These are phyloP conservation scores for Rauvolfia tetraphylla DNA, from an alignment of 257 asterid genomes.

Conservation along the genomic window DNA sequence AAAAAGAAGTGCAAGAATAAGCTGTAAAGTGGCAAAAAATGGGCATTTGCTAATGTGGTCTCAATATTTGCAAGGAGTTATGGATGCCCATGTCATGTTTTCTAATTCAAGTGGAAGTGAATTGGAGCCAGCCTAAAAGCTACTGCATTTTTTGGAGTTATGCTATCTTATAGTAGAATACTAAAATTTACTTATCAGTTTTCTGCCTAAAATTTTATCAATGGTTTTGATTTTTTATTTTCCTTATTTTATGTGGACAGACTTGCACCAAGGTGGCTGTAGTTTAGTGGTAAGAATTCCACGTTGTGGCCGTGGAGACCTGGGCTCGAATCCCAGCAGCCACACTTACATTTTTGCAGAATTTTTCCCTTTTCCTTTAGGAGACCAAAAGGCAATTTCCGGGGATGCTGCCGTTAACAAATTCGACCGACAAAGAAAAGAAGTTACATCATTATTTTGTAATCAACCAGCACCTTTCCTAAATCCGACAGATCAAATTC, in stretches of 20 bases:
- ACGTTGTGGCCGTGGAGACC: conserved; percentile 99
- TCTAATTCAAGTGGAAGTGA: background rate
- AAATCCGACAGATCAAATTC: background rate
- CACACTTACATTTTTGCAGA: conserved; percentile 43
- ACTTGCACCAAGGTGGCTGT: conserved; percentile 47
- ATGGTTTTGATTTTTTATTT: no score
- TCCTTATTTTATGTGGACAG: no score
- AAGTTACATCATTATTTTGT: no score
- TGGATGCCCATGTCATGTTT: background rate
- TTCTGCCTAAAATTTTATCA: no score
- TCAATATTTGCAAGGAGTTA: background rate
- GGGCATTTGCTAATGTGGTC: background rate
- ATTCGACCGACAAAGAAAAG: no score
- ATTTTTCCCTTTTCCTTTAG: no score
- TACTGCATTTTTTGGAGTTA: no score
- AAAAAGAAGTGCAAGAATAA: conserved; percentile 2
- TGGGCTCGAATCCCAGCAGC: conserved; percentile 99
- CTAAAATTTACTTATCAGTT: no score
- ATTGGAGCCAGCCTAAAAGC: background rate
- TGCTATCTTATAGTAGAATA: no score
- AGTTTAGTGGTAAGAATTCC: conserved; percentile 99
- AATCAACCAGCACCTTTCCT: no score
- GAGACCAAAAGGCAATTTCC: no score
- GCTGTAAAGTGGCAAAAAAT: background rate
- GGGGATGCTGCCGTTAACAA: no score